Base-by-base conservation (phyloP, 2,329 filamentous ascomycete genomes). In the Pezicula radicicola region DNA sequence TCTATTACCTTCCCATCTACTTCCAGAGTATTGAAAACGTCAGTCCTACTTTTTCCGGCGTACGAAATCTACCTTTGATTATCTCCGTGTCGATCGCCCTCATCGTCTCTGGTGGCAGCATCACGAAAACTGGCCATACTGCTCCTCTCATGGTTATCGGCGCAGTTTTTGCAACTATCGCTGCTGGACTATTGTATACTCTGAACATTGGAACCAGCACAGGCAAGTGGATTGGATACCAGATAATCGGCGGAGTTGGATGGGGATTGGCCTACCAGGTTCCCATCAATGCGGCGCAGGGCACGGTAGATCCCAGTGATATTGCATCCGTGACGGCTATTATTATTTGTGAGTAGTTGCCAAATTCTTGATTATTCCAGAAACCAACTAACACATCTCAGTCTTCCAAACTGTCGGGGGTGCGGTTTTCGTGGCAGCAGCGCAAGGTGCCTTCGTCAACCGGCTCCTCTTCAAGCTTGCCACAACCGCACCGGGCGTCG, bases 101-200 rank as follows among this genome's bases (percentile, higher is more conserved):
- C 2, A 56, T 68, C 19, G 9, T 60, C 9, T 47, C 59, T 8
- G 64, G 65, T 41, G 48, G 27, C 21, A 25, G 36, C 49, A 46
- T 46, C 21, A 28, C 40, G 1, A 50, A 37, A 10, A 44, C 40
- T 19, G 30, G 19, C 28, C 27, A 27, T 16, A 9, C 41, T 19
- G 19, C 16, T 27, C 67, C 67, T 13, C 63, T 68, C 51, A 64
- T 68, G 60, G 59, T 63, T 18, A 33, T 55, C 15, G 60, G 63
- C 3, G 46, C 62, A 7, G 57, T 60, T 19, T 12, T 70, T 9
- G 56, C 57, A 45, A 51, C 63, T 4, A 54, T 68, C 39, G 50
- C 62, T 83, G 55, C 75, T 77, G 80, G 78, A 28, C 70, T 84
- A 50, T 70, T 84, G 53, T 76, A 78, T 0, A 81, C 77, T 0